Evolutionary conservation across 768 basidiomycete genomes (phyloP), one percentile per base, ranked within the genome.

Genomic region (Pholiota conissans): DNA sequence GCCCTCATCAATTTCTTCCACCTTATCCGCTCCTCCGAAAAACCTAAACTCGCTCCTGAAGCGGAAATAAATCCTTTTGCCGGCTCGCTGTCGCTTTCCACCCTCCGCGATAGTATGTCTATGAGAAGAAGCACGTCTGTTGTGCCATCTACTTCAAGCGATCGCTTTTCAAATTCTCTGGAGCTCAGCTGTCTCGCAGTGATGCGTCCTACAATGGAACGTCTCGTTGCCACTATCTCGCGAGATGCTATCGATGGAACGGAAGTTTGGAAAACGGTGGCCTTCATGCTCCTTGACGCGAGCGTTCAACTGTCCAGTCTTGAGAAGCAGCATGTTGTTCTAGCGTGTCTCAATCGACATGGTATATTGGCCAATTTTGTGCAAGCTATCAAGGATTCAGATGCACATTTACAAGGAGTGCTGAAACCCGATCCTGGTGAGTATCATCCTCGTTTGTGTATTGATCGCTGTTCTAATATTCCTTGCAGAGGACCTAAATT

Each of bases 231-330:
- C 0, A 79, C 85, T 34, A 77, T 96, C 35, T 85, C 91, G 20
- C 81, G 93, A n/a, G 96, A 98, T 67, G 95, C 94, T 1, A 90
- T 93, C 53, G 95, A 97, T 61, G 95, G 95, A 6, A 87, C 91
- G 16, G 95, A 98, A 71, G 92, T 98, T 2, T 98, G 96, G 96
- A 93, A 93, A 73, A 95, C 95, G 2, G 85, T 98, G 14, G 92
- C 95, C 8, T 98, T 95, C 68, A 90, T 95, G 79, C 77, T 94
- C 2, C 77, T 98, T 40, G 93, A 95, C 64, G 86, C 90, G 0
- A 78, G 95, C 7, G 81, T 90, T 16, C 83, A 89, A 42, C 74
- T 95, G 0, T 90, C 86, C 35, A 82, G 82, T 26, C 71, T 76
- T 48, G 89, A 93, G 61, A 89, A 85, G 71, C 87, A 88, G 48